Evolutionary conservation across 805 yeast genomes (phyloP).

Genomic region (Kazachstania bromeliacearum): DNA sequence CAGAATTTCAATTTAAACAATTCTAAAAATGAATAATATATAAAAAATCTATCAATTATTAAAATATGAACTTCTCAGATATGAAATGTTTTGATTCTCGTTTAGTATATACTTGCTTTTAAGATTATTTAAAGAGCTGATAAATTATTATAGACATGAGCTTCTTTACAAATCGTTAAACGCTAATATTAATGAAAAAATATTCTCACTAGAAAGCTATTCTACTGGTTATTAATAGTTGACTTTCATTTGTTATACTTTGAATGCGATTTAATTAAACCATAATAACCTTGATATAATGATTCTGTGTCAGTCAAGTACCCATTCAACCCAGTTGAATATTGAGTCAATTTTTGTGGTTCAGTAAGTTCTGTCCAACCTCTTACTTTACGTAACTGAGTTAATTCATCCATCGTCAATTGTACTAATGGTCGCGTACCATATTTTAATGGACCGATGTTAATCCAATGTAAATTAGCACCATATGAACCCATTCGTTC

Average conservation of each 20-base stretch:
- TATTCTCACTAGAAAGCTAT: no score
- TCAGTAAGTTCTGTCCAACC: conserved; percentile 52
- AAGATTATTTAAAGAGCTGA: no score
- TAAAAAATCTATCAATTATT: no score
- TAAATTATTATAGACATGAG: no score
- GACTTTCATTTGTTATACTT: not conserved
- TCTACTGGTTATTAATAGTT: not conserved
- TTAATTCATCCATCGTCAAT: conserved; percentile 60
- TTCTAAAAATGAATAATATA: no score
- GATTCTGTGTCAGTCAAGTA: conserved; percentile 59
- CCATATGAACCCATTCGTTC: conserved; percentile 33
- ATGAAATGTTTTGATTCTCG: no score
- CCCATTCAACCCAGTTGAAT: conserved; percentile 35
- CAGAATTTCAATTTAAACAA: no score
- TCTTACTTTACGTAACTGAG: conserved; percentile 38
- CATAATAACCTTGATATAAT: conserved; percentile 72
- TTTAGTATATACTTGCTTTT: no score
- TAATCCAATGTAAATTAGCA: conserved; percentile 65
- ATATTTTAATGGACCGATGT: conserved; percentile 86
- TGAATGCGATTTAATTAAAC: conserved; percentile 38
- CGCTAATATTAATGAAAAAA: no score
- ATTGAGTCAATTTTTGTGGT: conserved; percentile 24
- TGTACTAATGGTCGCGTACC: conserved; percentile 79
- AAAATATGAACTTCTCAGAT: no score
- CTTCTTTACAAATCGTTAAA: no score